Conservation (phyloP, 768 basidiomycete genomes). For the Punctularia strigosozonata region DNA sequence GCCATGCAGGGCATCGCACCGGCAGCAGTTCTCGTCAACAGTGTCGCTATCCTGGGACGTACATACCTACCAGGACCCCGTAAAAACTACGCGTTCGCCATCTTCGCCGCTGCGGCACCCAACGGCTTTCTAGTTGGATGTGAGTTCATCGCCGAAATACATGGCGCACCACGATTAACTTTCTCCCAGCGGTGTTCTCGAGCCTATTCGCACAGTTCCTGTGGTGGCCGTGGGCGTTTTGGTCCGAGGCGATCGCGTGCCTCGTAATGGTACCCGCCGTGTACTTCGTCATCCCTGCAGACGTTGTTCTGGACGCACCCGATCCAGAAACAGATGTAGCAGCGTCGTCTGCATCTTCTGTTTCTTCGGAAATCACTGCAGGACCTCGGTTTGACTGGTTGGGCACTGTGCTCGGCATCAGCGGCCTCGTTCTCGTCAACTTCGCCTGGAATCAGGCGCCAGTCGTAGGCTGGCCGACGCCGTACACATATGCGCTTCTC, state of each 20-base stretch:
- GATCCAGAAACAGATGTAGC: no score
- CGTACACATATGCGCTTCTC: slow-evolving; percentile 5
- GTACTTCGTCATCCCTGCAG: neutral
- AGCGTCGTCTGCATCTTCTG: no score
- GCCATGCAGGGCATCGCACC: slow-evolving; percentile 2
- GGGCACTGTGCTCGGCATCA: slow-evolving; percentile 2
- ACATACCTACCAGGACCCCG: slow-evolving; percentile 3
- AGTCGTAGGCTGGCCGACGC: slow-evolving; percentile 2
- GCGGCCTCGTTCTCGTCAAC: slow-evolving; percentile 4
- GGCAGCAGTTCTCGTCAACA: slow-evolving; percentile 3
- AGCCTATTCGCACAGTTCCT: slow-evolving; percentile 2
- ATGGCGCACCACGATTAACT: no score
- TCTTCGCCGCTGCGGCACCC: slow-evolving; percentile 2
- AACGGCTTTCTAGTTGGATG: slow-evolving; percentile 2
- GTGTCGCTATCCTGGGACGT: slow-evolving; percentile 3
- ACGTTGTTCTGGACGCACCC: neutral
- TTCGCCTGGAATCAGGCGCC: slow-evolving; percentile 6
- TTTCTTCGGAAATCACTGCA: no score
- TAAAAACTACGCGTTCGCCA: slow-evolving; percentile 3
- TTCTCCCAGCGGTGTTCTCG: no score
- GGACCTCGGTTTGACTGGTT: slow-evolving; percentile 4
- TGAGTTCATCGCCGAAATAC: neutral
- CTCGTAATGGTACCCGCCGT: neutral
- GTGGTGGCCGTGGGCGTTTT: slow-evolving; percentile 5
- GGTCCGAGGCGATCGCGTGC: neutral